Evolutionary conservation across 805 yeast genomes (phyloP).

Genomic region (Monosporozyma siamensis): DNA sequence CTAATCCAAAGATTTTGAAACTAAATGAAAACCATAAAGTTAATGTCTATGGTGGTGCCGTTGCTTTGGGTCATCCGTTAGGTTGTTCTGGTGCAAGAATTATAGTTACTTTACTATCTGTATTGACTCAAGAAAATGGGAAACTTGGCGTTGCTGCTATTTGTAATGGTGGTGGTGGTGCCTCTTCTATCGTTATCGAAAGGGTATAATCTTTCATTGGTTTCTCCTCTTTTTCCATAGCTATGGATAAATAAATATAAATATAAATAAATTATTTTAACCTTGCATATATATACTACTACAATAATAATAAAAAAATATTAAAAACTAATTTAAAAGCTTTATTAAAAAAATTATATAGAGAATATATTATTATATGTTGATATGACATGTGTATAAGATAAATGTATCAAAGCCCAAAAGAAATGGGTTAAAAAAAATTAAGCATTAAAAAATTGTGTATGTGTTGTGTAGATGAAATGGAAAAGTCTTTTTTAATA

Average conservation of each 20-base stretch:
- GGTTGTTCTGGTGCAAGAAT: conserved; percentile 96
- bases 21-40: conserved; percentile 53
- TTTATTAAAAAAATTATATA: too few species aligned
- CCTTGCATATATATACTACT: background rate
- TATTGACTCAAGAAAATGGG: conserved; percentile 75
- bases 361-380: background rate
- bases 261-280: too few species aligned
- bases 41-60: conserved; percentile 92
- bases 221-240: background rate
- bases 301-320: conserved; percentile 1
- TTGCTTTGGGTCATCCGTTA: conserved; percentile 89
- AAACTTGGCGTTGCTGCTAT: conserved; percentile 91
- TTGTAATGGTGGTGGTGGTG: conserved; percentile 99
- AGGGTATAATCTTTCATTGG: conserved; percentile 28
- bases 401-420: too few species aligned
- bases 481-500: background rate
- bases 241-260: background rate
- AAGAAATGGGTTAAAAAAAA: too few species aligned
- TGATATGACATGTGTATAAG: too few species aligned
- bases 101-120: conserved; percentile 74
- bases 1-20: conserved; percentile 64
- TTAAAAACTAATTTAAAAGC: too few species aligned
- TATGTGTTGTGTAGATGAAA: too few species aligned
- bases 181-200: conserved; percentile 85
- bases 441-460: background rate